Evolutionary conservation across 495 filamentous ascomycete species (phyloP), one percentile per base, ranked within the genome.

Genomic region (Penicillium malachiteum): DNA sequence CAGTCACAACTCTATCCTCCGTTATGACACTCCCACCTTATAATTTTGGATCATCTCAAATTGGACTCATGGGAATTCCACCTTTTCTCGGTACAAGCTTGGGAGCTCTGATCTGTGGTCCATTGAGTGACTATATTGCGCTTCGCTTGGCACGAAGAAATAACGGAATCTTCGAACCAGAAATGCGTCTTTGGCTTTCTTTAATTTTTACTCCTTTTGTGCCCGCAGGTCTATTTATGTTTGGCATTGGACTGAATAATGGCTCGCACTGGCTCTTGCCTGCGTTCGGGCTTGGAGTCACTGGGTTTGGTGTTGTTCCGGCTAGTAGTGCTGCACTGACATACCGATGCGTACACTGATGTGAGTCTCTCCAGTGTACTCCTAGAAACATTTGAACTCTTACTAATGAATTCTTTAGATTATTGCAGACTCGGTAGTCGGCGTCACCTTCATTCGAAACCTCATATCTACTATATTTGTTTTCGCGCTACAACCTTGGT

Each of bases 51-150:
- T 52, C 71, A n/a, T 54, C 63, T 5, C 64, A 66, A 18, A 64
- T 77, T 30, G 74, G 74, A 3, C 46, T 75, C 2, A 70, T 69
- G 58, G 71, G 68, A 12, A 40, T 77, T 21, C 63, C 74, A 0
- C 60, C 59, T n/a, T 67, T 75, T 37, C 60, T 76, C 31, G 73
- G 73, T 0, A 64, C 59, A 30, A 68, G 65, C 6, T 47, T 76
- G 26, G 73, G 65, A n/a, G 48, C 67, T 31, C 3, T 71, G 2
- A 57, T 65, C 35, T 60, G 62, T 30, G 73, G 74, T 8, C 66
- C 66, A 5, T 12, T 76, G 39, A 71, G 68, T 50, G 74, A 77
- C 46, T 68, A 56, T 54, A 65, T 58, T 7, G 59, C 60, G 26
- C 45, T 75, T 8, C 51, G 44, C 5, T 56, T 64, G 17, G 61